phyloP scores from a whole-genome alignment of 2,329 filamentous ascomycete species.

The Emergomyces orientalis region DNA sequence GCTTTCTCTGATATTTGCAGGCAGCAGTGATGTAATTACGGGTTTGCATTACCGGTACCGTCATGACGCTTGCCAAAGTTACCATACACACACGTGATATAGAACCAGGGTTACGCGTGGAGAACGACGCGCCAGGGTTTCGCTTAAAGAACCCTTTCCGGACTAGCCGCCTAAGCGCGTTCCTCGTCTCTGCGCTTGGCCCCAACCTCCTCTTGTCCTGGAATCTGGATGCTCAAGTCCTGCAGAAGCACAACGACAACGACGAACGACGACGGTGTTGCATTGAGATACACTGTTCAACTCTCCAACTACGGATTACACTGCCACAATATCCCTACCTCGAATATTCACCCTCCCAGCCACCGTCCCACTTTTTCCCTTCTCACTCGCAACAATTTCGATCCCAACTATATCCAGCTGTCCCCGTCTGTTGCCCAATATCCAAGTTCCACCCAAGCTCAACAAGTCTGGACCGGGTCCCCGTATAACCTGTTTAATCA shows the following conservation, averaged over 20 bases:
- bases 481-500: slow-evolving; percentile 3
- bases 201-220: slow-evolving; percentile 10
- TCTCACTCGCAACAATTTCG: slow-evolving; percentile 3
- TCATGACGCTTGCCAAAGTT: not conserved
- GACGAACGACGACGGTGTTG: not conserved
- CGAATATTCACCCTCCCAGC: not conserved
- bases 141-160: slow-evolving; percentile 6
- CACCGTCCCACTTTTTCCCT: not conserved
- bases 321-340: too few species aligned
- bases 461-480: not conserved
- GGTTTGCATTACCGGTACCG: not conserved
- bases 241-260: not conserved
- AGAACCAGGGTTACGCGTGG: not conserved
- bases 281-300: not conserved
- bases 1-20: not conserved
- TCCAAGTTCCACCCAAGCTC: slow-evolving; percentile 2
- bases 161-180: slow-evolving; percentile 9
- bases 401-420: slow-evolving; percentile 8
- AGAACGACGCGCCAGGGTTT: not conserved
- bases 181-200: slow-evolving; percentile 3
- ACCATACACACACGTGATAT: slow-evolving; percentile 4
- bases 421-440: slow-evolving; percentile 5
- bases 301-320: not conserved
- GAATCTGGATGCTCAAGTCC: not conserved
- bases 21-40: slow-evolving; percentile 2